A percentile compares a stretch with the other conserved stretches of the same genome.
phyloP scores from a whole-genome alignment of 208 protist genomes.

The Wallacemonas sp. region DNA sequence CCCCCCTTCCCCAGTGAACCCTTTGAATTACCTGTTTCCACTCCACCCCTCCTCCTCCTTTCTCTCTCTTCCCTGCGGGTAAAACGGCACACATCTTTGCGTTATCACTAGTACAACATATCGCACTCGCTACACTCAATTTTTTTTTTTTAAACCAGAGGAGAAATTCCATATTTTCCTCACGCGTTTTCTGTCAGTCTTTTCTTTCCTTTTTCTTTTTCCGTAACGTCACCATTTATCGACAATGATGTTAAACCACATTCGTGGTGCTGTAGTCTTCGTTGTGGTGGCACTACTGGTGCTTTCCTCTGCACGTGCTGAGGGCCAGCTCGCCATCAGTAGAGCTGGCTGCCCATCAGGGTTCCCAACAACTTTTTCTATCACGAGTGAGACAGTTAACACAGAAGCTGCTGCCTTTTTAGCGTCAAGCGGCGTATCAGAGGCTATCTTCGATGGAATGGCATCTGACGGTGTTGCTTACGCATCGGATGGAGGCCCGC shows the following conservation, averaged over 20 bases:
- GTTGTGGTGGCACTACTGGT: conserved; percentile 7
- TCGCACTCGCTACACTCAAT: background rate
- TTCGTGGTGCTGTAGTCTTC: conserved; percentile 4
- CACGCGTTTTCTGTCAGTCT: background rate
- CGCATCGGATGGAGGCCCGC: conserved; percentile 36
- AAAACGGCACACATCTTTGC: no score
- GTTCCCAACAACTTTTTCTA: conserved; percentile 6
- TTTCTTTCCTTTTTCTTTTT: background rate
- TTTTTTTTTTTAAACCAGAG: background rate
- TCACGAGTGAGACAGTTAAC: conserved; percentile 36
- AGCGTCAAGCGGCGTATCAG: conserved; percentile 12
- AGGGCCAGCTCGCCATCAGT: conserved; percentile 5
- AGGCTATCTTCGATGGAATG: conserved; percentile 39
- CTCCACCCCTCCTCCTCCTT: background rate
- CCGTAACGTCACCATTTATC: background rate
- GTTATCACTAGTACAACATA: conserved; percentile 15
- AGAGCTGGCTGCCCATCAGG: conserved; percentile 2
- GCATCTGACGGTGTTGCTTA: conserved; percentile 24
- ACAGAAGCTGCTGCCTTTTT: conserved; percentile 36
- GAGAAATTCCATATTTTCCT: no score
- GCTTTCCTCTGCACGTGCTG: background rate
- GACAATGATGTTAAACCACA: background rate
- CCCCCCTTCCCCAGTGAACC: no score
- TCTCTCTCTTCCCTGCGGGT: background rate
- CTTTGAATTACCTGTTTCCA: no score